Base-by-base conservation (phyloP, 2,329 filamentous ascomycete species). In the Pestalotiopsis sp. region DNA sequence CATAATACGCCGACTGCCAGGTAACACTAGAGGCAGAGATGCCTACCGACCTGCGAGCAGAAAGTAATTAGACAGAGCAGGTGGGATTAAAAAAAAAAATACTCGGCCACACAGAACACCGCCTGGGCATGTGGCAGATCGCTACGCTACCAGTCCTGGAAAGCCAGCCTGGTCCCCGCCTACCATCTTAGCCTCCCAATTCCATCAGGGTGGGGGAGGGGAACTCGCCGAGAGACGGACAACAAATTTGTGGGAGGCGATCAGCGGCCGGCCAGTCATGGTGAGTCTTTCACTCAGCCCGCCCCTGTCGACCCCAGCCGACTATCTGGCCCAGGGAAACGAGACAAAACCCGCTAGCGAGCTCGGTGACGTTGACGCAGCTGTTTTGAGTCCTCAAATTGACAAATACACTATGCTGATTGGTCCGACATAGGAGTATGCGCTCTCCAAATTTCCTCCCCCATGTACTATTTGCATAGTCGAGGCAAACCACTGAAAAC, bases 311-410 rank as follows among this genome's bases (percentile, higher is more conserved):
- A 20, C 62, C 64, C 61, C 52, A 23, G 60, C 56, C 49, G 38
- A 56, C 64, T 63, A 45, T 45, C 39, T 52, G 27, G 68, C 25
- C 68, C 57, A 66, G 41, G 64, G 64, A 59, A 62, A 52, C n/a
- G 14, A 45, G 27, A 66, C 58, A n/a, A 64, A 72, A 67, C 70
- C 45, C 66, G 71, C 70, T 75, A 73, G 72, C 65, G 57, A 60
- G 70, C 68, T 74, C 74, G 73, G 75, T 78, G 77, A 78, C 74
- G 75, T 76, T 76, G 75, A 70, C 71, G 75, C 45, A 74, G 73
- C 68, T 71, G 64, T 66, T 59, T 66, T 69, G 65, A 72, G 64
- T 72, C 70, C 71, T 71, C 74, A 71, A 66, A 72, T 76, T 75
- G 69, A 71, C 71, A 77, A 78, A 76, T 71, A 17, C 71, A 66